These are phyloP conservation scores for Centrapalus pauciflorus DNA, from an alignment of 129 eudicot genomes.

Conservation along the genomic window DNA sequence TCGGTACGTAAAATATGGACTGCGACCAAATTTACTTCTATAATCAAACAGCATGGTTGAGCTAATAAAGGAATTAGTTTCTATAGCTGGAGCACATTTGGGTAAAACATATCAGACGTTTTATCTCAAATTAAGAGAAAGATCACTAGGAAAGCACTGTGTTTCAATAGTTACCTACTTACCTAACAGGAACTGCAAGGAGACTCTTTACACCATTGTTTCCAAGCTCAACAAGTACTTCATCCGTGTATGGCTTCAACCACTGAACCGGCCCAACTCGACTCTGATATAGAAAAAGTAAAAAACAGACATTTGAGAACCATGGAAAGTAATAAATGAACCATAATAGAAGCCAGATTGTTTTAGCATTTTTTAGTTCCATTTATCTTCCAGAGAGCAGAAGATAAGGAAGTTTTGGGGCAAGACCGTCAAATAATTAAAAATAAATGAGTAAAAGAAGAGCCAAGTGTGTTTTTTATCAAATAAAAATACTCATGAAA, in stretches of 20 bases:
- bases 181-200: conserved; percentile 95
- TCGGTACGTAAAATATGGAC: not conserved
- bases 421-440: not conserved
- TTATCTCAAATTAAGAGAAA: not conserved
- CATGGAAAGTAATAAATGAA: not conserved
- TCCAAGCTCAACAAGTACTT: conserved; percentile 93
- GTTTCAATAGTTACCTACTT: conserved; percentile 39
- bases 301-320: not conserved
- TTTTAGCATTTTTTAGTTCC: not conserved
- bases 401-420: not conserved
- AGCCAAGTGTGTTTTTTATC: not conserved
- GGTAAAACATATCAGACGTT: not conserved
- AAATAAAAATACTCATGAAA: not conserved
- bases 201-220: conserved; percentile 79
- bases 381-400: not conserved
- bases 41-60: not conserved
- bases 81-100: not conserved
- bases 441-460: not conserved
- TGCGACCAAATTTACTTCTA: not conserved
- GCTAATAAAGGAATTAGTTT: conserved; percentile 1
- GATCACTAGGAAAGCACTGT: not conserved
- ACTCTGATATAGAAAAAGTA: conserved; percentile 46
- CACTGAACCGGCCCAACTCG: conserved; percentile 98
- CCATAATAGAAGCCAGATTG: not conserved
- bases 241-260: conserved; percentile 98